phyloP scores from a whole-genome alignment of 495 filamentous ascomycete species.

The Astrothelium macrocarpum region DNA sequence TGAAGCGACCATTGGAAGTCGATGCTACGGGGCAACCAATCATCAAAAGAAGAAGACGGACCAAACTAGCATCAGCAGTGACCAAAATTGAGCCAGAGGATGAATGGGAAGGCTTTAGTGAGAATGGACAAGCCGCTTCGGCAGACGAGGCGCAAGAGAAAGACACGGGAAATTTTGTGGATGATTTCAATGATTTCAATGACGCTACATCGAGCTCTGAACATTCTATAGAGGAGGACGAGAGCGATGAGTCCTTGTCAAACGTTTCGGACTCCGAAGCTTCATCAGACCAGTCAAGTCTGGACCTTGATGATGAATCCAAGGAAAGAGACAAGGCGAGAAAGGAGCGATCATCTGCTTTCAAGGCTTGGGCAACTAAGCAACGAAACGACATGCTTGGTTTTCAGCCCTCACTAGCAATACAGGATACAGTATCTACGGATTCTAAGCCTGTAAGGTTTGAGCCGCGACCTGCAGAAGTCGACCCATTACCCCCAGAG shows the following conservation, averaged over 20 bases:
- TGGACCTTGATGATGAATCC: constrained; percentile 31
- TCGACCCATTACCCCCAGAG: constrained; percentile 69
- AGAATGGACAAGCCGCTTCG: constrained; percentile 2
- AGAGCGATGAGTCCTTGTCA: constrained; percentile 8
- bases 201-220: constrained; percentile 10
- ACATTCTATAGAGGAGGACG: constrained; percentile 13
- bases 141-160: no score
- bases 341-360: constrained; percentile 52
- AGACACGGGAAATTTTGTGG: no score
- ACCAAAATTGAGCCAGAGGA: background rate
- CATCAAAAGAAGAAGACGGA: constrained; percentile 51
- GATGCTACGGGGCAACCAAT: constrained; percentile 69
- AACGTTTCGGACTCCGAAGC: constrained; percentile 12
- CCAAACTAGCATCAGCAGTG: background rate
- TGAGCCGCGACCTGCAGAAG: constrained; percentile 50
- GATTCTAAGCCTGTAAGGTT: constrained; percentile 40
- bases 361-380: constrained; percentile 86
- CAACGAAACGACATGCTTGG: constrained; percentile 69
- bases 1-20: constrained; percentile 77
- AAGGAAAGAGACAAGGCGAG: constrained; percentile 30
- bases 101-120: constrained; percentile 52
- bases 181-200: constrained; percentile 12
- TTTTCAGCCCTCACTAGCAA: constrained; percentile 42
- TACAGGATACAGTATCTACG: constrained; percentile 17
- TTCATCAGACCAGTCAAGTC: constrained; percentile 16